Percentiles rank a stretch among this genome's conserved stretches.
These are phyloP conservation scores for Pleurotus cornucopiae DNA, from an alignment of 768 basidiomycete species.

Conservation along the genomic window DNA sequence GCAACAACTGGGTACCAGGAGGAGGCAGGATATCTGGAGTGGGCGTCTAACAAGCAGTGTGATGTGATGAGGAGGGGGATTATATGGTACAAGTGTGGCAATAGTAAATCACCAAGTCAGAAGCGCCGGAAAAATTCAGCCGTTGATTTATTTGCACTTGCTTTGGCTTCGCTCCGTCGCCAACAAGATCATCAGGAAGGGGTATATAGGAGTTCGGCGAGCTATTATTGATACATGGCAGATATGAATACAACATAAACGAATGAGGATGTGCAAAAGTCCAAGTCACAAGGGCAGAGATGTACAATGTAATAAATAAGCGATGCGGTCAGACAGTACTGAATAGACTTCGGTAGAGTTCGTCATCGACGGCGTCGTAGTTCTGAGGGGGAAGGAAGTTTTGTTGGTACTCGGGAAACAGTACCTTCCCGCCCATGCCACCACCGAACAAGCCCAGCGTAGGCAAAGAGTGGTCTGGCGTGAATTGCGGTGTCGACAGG, in stretches of 20 bases:
- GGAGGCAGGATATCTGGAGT: conserved; percentile 1
- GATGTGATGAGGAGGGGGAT: neutral
- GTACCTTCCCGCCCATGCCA: neutral
- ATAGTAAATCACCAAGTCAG: neutral
- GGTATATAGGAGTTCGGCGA: neutral
- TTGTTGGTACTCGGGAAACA: neutral
- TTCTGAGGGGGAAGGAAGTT: neutral
- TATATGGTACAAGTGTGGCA: neutral
- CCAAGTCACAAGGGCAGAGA: no score
- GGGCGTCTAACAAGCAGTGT: conserved; percentile 2
- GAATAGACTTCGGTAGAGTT: neutral
- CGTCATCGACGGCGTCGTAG: neutral
- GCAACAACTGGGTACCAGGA: neutral
- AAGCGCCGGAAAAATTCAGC: neutral
- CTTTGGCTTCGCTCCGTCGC: neutral
- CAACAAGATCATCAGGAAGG: neutral
- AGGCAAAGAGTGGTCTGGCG: conserved; percentile 2
- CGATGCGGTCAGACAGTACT: no score
- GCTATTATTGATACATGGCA: no score
- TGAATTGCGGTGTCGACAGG: conserved; percentile 7
- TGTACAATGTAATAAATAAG: no score
- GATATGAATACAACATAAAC: no score
- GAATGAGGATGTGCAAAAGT: no score
- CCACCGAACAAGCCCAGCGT: neutral
- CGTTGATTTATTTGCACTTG: neutral